Conservation (phyloP, 495 filamentous ascomycete genomes). For the Penicillium pancosmium region DNA sequence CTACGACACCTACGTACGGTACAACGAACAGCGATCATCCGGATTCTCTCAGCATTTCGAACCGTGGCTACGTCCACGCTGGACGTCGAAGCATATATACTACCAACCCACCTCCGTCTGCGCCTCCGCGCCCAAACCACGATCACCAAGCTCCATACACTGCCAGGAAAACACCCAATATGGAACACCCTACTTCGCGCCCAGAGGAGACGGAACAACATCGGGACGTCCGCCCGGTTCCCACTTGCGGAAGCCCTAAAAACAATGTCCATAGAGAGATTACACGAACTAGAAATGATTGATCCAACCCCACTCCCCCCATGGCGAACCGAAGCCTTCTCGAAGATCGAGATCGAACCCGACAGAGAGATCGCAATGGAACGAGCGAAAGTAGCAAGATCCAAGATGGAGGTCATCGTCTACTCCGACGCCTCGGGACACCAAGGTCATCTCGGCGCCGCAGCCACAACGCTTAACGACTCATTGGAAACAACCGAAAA, state of each 20-base stretch:
- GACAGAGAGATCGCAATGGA: constrained; percentile 25
- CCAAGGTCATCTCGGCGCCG: constrained; percentile 18
- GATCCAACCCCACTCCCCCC: constrained; percentile 21
- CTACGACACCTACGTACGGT: not conserved
- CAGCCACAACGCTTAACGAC: constrained; percentile 13
- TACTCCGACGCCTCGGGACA: constrained; percentile 27
- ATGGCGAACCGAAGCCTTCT: constrained; percentile 23
- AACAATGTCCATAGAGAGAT: constrained; percentile 4
- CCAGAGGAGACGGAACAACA: not conserved
- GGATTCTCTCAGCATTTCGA: not conserved
- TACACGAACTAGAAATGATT: constrained; percentile 27
- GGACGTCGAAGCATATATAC: not conserved
- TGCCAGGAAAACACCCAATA: not conserved
- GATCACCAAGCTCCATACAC: not conserved
- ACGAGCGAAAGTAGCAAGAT: constrained; percentile 9
- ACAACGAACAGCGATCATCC: not conserved
- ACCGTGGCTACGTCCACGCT: not conserved
- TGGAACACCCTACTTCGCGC: not conserved
- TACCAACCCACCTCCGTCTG: not conserved
- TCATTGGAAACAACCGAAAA: constrained; percentile 10
- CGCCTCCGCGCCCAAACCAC: not conserved
- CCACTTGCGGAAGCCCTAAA: not conserved
- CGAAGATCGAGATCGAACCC: constrained; percentile 23
- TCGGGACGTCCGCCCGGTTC: not conserved
- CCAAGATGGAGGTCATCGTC: constrained; percentile 16